phyloP scores from a whole-genome alignment of 495 filamentous ascomycete genomes.

The Tuber melanosporum region DNA sequence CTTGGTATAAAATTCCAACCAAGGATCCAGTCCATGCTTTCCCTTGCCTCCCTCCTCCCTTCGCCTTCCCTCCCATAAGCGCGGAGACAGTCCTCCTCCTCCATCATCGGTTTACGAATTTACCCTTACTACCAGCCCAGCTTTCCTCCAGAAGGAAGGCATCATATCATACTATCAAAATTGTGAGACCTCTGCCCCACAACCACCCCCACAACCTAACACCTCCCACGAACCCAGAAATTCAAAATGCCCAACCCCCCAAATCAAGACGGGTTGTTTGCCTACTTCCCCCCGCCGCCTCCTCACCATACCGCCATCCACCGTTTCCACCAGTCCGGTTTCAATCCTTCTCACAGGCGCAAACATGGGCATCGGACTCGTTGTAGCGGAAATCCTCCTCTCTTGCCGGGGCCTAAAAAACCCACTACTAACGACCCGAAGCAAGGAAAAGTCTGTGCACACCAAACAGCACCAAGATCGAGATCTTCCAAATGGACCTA shows the following conservation, averaged over 20 bases:
- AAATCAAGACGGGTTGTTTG: not conserved
- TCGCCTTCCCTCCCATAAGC: not conserved
- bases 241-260: not conserved
- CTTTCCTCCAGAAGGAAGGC: not conserved
- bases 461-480: not conserved
- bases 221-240: not conserved
- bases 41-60: not conserved
- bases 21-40: not conserved
- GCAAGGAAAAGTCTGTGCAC: not conserved
- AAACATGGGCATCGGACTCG: not conserved
- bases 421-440: not conserved
- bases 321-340: not conserved
- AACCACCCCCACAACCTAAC: not conserved
- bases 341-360: not conserved
- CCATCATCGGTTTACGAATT: not conserved
- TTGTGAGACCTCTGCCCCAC: not conserved
- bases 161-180: not conserved
- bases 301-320: not conserved
- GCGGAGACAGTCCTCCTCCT: not conserved
- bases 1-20: not conserved
- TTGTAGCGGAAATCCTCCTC: not conserved
- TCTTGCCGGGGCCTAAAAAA: not conserved
- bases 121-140: not conserved
- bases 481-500: not conserved
- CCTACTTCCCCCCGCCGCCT: not conserved